These are phyloP conservation scores for Chlamydomonas sphaeroides DNA, from an alignment of 139 green algal genomes.

Conservation along the genomic window DNA sequence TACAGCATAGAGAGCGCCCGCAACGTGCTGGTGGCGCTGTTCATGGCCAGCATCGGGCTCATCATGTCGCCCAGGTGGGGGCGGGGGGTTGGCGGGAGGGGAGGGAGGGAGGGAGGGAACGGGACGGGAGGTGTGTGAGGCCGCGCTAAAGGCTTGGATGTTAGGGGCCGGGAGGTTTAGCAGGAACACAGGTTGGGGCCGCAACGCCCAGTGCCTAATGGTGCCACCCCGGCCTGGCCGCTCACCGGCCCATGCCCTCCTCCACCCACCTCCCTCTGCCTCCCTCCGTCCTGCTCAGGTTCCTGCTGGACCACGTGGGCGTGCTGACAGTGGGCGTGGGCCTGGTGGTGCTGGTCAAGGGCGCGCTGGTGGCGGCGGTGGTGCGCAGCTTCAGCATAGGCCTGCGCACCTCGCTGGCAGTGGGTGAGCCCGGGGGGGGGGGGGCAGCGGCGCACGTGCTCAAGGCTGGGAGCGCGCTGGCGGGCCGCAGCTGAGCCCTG, in stretches of 20 bases:
- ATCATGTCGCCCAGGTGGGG: slow-evolving; percentile 77
- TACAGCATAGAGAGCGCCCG: slow-evolving; percentile 62
- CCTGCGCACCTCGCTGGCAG: slow-evolving; percentile 62
- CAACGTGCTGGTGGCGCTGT: slow-evolving; percentile 92
- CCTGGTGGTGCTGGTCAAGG: slow-evolving; percentile 86
- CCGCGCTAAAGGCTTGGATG: no score
- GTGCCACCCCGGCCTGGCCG: no score
- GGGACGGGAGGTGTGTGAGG: no score
- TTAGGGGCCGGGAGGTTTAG: not conserved
- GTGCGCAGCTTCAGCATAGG: slow-evolving; percentile 67
- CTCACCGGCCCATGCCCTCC: no score
- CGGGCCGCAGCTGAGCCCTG: no score
- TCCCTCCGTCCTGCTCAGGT: no score
- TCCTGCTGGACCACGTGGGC: slow-evolving; percentile 87
- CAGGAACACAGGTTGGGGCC: no score
- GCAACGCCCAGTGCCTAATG: no score
- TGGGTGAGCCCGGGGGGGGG: slow-evolving; percentile 61
- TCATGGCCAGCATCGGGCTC: slow-evolving; percentile 94
- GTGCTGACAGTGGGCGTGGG: slow-evolving; percentile 75
- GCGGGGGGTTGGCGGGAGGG: not conserved
- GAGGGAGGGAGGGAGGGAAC: not conserved
- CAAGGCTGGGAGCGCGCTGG: no score
- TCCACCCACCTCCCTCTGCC: no score
- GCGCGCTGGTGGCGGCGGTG: slow-evolving; percentile 79
- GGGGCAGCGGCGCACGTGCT: no score